Evolutionary conservation across 176 grass and related monocot species (phyloP).

Genomic region (Phoenix dactylifera): DNA sequence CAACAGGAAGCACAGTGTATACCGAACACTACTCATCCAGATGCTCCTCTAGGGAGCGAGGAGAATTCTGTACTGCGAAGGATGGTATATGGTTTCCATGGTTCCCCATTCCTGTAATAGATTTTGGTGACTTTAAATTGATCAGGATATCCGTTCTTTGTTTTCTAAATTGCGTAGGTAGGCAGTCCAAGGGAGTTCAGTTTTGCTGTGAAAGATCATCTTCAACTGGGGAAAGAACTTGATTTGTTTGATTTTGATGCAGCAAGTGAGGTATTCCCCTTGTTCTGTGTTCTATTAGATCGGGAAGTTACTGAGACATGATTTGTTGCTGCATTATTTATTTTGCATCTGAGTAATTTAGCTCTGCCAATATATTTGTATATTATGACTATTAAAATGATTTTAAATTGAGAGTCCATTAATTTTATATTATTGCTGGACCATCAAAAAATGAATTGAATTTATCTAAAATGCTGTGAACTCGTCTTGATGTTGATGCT

Average conservation of each 20-base stretch:
- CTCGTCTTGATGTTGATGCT: no score
- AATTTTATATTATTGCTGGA: no score
- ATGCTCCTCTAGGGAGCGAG: constrained; percentile 68
- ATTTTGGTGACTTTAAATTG: background rate
- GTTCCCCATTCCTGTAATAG: no score
- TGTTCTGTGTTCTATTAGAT: no score
- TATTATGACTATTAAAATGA: no score
- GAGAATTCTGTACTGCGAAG: constrained; percentile 74
- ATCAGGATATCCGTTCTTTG: constrained; percentile 10
- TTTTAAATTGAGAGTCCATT: no score
- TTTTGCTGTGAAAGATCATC: constrained; percentile 81
- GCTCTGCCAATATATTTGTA: no score
- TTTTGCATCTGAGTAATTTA: no score
- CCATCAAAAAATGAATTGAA: background rate
- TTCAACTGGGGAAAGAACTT: constrained; percentile 86
- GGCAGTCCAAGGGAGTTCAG: constrained; percentile 60
- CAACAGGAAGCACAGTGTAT: constrained; percentile 90
- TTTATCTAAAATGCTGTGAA: background rate
- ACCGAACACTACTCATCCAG: constrained; percentile 80
- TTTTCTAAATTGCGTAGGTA: constrained; percentile 44
- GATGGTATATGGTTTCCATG: constrained; percentile 27
- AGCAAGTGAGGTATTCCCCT: constrained; percentile 59
- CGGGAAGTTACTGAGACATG: no score
- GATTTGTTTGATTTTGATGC: constrained; percentile 97
- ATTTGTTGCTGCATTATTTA: no score